Percentiles rank a stretch among this genome's conserved stretches.
These are phyloP conservation scores for Scutellaria barbata DNA, from an alignment of 257 asterid genomes.

Conservation along the genomic window DNA sequence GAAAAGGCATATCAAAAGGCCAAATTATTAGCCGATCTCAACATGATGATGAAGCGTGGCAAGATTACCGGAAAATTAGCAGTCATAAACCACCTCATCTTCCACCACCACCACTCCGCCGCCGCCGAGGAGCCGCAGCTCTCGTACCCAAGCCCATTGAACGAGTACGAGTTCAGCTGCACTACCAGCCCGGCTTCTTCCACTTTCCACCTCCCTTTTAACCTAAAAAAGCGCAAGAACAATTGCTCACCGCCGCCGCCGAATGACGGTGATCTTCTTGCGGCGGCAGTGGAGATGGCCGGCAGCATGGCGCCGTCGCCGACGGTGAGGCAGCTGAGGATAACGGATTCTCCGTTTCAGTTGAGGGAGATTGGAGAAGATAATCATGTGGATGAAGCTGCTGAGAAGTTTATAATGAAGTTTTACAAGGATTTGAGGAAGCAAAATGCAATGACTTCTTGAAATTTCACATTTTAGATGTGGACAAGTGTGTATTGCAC, in stretches of 20 bases:
- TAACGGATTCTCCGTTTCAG: conserved; percentile 77
- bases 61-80: conserved; percentile 71
- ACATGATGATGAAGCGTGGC: conserved; percentile 65
- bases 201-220: conserved; percentile 54
- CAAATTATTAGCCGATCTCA: conserved; percentile 63
- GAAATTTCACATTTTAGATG: background rate
- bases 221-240: conserved; percentile 53
- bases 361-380: conserved; percentile 46
- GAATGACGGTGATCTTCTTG: conserved; percentile 32
- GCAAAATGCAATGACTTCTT: conserved; percentile 42
- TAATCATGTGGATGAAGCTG: conserved; percentile 57
- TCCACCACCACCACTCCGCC: conserved; percentile 32
- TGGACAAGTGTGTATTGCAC: background rate
- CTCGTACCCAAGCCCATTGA: conserved; percentile 29
- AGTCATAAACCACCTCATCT: conserved; percentile 66
- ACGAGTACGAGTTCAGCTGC: conserved; percentile 81
- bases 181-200: conserved; percentile 54
- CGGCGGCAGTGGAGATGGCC: conserved; percentile 54
- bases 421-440: conserved; percentile 59
- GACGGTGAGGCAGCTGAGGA: conserved; percentile 77
- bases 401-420: conserved; percentile 64
- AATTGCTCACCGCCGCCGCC: conserved; percentile 28
- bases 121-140: conserved; percentile 31
- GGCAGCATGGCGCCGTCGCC: conserved; percentile 60
- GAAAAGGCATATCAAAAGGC: conserved; percentile 71